Conservation (phyloP, 495 filamentous ascomycete species). For the Xylaria sp. region DNA sequence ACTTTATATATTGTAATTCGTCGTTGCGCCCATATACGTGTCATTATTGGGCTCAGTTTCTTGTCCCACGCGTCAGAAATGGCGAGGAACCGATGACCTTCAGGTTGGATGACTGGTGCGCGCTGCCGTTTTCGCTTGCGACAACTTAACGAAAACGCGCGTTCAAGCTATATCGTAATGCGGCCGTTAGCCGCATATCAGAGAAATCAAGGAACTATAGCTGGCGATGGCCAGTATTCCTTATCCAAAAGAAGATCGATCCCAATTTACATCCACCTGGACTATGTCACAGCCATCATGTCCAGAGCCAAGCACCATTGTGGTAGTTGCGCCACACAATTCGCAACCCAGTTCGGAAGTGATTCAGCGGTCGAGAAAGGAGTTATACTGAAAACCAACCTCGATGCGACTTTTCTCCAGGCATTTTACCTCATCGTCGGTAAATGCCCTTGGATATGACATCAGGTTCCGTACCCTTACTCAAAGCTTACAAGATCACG, state of each 20-base stretch:
- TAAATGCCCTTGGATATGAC: neutral
- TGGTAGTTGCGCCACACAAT: neutral
- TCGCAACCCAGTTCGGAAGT: neutral
- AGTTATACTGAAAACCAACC: neutral
- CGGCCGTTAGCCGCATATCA: too few relatives aligned
- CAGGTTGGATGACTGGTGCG: neutral
- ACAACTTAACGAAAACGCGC: neutral
- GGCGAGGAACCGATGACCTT: neutral
- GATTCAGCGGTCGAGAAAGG: neutral
- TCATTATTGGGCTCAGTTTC: neutral
- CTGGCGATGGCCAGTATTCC: neutral
- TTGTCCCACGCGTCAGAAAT: neutral
- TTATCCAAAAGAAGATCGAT: constrained; percentile 4
- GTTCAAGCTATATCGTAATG: too few relatives aligned
- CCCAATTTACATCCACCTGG: neutral
- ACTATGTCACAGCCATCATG: neutral
- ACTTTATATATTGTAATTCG: neutral
- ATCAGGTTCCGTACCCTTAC: neutral
- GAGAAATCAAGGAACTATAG: too few relatives aligned
- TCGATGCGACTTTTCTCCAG: neutral
- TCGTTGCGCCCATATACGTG: neutral
- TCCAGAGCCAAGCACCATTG: neutral
- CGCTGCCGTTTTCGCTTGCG: neutral
- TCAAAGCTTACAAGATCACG: neutral
- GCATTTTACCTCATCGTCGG: neutral